Base-by-base conservation (phyloP, 2,329 filamentous ascomycete genomes). In the Cladophialophora psammophila region DNA sequence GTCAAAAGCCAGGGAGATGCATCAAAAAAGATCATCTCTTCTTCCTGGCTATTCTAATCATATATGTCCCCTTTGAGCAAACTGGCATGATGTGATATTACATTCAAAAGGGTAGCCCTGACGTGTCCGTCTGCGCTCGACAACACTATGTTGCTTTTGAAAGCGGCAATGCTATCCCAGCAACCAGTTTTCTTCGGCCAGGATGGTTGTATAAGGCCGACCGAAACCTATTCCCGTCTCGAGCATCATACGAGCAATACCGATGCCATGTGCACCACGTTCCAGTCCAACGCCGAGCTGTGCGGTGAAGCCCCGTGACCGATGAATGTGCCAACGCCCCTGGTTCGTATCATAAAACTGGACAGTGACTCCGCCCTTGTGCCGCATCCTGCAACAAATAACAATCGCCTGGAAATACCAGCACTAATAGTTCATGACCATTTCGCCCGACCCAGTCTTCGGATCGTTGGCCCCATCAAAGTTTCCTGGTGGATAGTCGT, bases 401-500 rank as follows among this genome's bases (percentile, higher is more conserved):
- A 63, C 20, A 32, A 15, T 52, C 18, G 26, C 15, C 26, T 13
- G 13, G 26, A 38, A 8, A 36, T 32, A 31, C 20, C 54, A 60
- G 32, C 26, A 9, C 66, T 62, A 73, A 26, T 73, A 73, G 45
- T 73, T 71, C 72, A 73, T 73, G 9, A 73, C 71, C 69, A 73
- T 69, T n/a, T 67, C 69, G 20, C 48, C 70, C 12, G 63, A 52
- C n/a, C 71, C 68, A 31, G 60, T 59, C 40, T 71, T 71, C 20
- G 64, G 36, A 50, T 70, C 67, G 55, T 61, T 71, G 7, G 74
- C 57, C 5, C 73, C 74, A 52, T 80, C 78, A 56, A 75, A 74
- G 65, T 66, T 72, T 38, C 71, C 71, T 13, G 70, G 57, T 20
- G 69, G 71, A 61, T 80, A 78, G 72, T 92, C 90, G 75, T 92